Conservation (phyloP, 139 green algal genomes). For the Bryopsis sp. region DNA sequence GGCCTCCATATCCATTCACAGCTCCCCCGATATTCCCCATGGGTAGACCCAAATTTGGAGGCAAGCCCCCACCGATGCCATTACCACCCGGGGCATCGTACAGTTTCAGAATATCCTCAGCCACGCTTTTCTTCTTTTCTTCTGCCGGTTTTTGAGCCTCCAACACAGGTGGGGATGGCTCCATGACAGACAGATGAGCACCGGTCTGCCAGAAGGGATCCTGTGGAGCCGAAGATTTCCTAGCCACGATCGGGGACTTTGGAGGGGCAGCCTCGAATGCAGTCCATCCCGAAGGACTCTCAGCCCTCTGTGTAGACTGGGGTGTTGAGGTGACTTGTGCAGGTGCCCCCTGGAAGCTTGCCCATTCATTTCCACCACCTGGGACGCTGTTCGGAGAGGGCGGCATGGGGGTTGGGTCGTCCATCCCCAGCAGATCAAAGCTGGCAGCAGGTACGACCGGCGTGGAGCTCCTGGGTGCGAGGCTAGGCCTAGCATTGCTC, state of each 20-base stretch:
- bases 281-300: background rate
- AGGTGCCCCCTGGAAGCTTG: too few relatives aligned
- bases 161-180: background rate
- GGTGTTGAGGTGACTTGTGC: too few relatives aligned
- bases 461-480: background rate
- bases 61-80: background rate
- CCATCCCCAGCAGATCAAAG: too few relatives aligned
- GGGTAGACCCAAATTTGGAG: conserved; percentile 17
- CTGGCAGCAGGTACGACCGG: background rate
- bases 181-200: background rate
- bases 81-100: background rate
- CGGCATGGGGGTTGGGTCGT: too few relatives aligned
- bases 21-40: background rate
- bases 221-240: background rate
- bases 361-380: too few relatives aligned
- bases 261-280: background rate
- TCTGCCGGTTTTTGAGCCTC: background rate
- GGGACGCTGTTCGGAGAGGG: too few relatives aligned
- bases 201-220: background rate
- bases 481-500: background rate
- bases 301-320: too few relatives aligned
- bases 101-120: conserved; percentile 11
- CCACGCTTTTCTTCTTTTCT: background rate
- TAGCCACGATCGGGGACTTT: background rate
- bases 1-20: too few relatives aligned